Evolutionary conservation across 345 rosid genomes (phyloP).

Genomic region (Streptanthus diversifolius): DNA sequence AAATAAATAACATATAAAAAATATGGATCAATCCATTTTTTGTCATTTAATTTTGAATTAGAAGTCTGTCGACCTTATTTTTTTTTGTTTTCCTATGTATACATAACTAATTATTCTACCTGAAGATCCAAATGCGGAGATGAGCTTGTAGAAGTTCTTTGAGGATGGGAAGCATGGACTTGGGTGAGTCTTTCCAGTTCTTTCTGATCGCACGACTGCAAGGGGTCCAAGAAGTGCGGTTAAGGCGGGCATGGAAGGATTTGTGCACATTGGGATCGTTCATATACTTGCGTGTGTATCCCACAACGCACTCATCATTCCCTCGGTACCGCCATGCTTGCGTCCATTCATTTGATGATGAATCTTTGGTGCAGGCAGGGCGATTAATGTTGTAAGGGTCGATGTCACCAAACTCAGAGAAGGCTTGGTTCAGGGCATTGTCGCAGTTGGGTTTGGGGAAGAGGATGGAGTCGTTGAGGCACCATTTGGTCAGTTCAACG

Average conservation of each 20-base stretch:
- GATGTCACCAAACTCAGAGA: constrained; percentile 36
- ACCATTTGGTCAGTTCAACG: constrained; percentile 30
- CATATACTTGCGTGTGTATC: constrained; percentile 41
- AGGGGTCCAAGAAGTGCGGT: constrained; percentile 22
- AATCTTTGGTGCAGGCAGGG: constrained; percentile 41
- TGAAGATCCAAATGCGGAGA: constrained; percentile 80
- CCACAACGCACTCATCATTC: constrained; percentile 58
- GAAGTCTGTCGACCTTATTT: not conserved
- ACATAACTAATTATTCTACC: constrained; percentile 36
- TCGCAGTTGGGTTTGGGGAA: constrained; percentile 53
- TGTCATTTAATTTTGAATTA: not conserved
- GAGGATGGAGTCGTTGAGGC: constrained; percentile 37
- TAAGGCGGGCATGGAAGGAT: constrained; percentile 60
- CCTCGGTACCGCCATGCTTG: constrained; percentile 77
- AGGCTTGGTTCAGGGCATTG: constrained; percentile 44
- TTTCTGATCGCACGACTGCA: constrained; percentile 42
- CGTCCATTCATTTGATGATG: constrained; percentile 16
- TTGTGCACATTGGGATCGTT: constrained; percentile 60
- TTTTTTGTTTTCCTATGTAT: not conserved
- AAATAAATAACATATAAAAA: too few species aligned
- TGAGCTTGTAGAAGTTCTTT: constrained; percentile 58
- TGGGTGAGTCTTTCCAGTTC: constrained; percentile 78
- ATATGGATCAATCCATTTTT: not conserved
- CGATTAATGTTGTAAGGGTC: constrained; percentile 53
- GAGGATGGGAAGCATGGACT: constrained; percentile 68